Conservation (phyloP, 805 yeast species). For the Saccharomycopsis fibuligera region DNA sequence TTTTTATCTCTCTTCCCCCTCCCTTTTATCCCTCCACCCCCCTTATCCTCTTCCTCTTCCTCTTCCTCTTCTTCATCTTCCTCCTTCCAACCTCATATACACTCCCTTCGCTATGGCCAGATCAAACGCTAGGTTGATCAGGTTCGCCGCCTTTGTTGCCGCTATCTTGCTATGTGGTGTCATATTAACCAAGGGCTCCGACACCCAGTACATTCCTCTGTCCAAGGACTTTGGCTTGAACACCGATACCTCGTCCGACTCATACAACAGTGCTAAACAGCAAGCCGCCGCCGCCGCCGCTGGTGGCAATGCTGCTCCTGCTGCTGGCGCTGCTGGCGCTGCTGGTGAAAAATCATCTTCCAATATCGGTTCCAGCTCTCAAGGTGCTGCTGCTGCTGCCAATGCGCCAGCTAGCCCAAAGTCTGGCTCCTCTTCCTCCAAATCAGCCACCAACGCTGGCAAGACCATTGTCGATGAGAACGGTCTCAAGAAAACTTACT, state of each 20-base stretch:
- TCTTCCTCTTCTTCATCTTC: neutral
- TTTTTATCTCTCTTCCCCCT: no score
- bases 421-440: neutral
- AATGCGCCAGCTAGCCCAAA: neutral
- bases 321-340: neutral
- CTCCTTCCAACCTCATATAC: neutral
- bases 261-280: neutral
- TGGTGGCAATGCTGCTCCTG: neutral
- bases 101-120: slow-evolving; percentile 32
- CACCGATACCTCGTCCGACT: no score
- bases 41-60: no score
- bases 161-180: slow-evolving; percentile 42
- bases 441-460: neutral
- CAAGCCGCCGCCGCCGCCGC: neutral
- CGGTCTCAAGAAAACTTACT: slow-evolving; percentile 17
- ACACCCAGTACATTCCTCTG: slow-evolving; percentile 27
- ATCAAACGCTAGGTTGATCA: slow-evolving; percentile 41
- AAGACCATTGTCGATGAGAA: slow-evolving; percentile 7
- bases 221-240: no score
- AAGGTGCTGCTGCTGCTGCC: neutral
- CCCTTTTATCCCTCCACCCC: no score
- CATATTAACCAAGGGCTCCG: slow-evolving; percentile 42
- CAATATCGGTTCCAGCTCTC: neutral
- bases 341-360: neutral
- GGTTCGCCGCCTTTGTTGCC: slow-evolving; percentile 43